phyloP scores from a whole-genome alignment of 768 basidiomycete species.

The Suillus fuscotomentosus region DNA sequence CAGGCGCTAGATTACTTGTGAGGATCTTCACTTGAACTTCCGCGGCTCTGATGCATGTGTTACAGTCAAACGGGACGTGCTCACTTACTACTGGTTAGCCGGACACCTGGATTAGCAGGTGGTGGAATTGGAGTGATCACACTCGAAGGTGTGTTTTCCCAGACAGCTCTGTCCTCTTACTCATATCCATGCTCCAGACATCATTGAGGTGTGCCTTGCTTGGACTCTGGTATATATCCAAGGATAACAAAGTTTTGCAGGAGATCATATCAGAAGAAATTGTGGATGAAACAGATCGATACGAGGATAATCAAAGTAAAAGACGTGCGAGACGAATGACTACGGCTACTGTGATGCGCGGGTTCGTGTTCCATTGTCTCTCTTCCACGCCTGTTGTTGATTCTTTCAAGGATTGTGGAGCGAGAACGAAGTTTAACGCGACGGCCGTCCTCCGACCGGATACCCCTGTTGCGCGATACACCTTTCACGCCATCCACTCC shows the following conservation, averaged over 20 bases:
- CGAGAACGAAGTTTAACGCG: constrained; percentile 40
- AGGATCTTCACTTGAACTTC: constrained; percentile 15
- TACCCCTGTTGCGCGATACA: constrained; percentile 32
- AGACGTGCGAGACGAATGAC: constrained; percentile 66
- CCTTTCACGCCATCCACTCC: neutral
- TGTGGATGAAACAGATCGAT: constrained; percentile 91
- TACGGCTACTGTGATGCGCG: constrained; percentile 76
- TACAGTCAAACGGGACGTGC: constrained; percentile 89
- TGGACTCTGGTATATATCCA: neutral
- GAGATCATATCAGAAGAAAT: constrained; percentile 97
- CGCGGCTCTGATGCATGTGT: neutral
- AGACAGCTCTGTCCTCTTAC: neutral
- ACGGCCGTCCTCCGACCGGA: constrained; percentile 28
- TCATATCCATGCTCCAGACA: constrained; percentile 42
- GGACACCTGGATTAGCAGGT: constrained; percentile 76
- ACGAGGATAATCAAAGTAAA: constrained; percentile 84
- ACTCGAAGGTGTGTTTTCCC: constrained; percentile 59
- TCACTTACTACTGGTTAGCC: constrained; percentile 84
- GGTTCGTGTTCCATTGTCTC: constrained; percentile 39
- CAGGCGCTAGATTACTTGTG: constrained; percentile 94
- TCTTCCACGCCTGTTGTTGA: neutral
- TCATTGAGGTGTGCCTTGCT: constrained; percentile 57
- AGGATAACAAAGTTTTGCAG: constrained; percentile 33
- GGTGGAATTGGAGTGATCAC: constrained; percentile 93
- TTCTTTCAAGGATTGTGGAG: constrained; percentile 49